Evolutionary conservation across 192 early-diverging fungal species (phyloP).

Genomic region (Rhizophagus sp.): DNA sequence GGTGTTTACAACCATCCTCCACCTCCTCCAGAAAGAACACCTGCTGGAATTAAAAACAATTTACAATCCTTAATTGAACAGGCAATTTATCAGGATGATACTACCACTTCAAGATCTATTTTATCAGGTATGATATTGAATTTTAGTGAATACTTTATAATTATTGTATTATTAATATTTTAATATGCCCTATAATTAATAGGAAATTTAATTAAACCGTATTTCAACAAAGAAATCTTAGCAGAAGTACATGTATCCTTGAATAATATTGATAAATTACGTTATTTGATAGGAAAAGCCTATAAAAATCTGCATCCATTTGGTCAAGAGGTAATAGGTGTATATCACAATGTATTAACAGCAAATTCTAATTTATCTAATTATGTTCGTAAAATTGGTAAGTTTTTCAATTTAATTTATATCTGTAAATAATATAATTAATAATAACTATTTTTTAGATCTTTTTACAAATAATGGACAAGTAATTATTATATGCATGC

Average conservation of each 20-base stretch:
- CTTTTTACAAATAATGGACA: too few relatives aligned
- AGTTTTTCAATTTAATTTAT: not conserved
- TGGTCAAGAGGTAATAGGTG: not conserved
- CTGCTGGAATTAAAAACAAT: too few relatives aligned
- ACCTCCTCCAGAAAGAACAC: too few relatives aligned
- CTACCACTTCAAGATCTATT: too few relatives aligned
- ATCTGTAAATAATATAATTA: too few relatives aligned
- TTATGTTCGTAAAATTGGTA: not conserved
- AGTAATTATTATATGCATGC: too few relatives aligned
- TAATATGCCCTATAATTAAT: not conserved
- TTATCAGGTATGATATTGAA: too few relatives aligned
- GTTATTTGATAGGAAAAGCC: not conserved
- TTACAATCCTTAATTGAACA: too few relatives aligned
- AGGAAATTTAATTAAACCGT: not conserved
- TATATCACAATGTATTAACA: not conserved
- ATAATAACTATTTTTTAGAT: not conserved
- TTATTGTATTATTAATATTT: too few relatives aligned
- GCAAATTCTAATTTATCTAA: not conserved
- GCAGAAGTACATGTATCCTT: not conserved
- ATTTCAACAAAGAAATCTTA: not conserved
- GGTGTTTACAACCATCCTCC: too few relatives aligned
- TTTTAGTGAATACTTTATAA: too few relatives aligned
- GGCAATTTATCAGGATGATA: too few relatives aligned
- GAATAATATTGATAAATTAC: not conserved
- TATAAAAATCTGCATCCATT: not conserved